phyloP scores from a whole-genome alignment of 768 basidiomycete species.

The Auricularia cornea region DNA sequence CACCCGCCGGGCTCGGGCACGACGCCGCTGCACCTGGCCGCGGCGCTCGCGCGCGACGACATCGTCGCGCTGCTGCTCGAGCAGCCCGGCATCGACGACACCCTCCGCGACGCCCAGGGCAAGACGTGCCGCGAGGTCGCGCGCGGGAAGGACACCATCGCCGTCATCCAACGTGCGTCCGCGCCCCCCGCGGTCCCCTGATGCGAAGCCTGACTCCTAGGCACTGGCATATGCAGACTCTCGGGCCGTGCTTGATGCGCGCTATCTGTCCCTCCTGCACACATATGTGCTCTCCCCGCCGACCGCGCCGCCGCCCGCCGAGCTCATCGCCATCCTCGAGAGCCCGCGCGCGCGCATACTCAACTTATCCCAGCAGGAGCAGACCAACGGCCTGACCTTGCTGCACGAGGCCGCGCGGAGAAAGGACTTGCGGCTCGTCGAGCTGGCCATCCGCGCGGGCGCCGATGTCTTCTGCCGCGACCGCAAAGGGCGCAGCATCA shows the following conservation, averaged over 20 bases:
- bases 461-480: constrained; percentile 87
- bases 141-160: constrained; percentile 52
- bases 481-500: constrained; percentile 55
- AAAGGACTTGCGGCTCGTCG: constrained; percentile 71
- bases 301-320: constrained; percentile 21
- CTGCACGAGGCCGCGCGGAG: constrained; percentile 82
- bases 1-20: constrained; percentile 65
- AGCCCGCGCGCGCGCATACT: constrained; percentile 62
- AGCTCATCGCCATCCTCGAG: constrained; percentile 50
- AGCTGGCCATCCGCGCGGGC: constrained; percentile 76
- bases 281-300: constrained; percentile 60
- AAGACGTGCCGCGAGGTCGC: constrained; percentile 67
- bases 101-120: constrained; percentile 56
- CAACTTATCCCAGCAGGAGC: constrained; percentile 75
- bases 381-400: constrained; percentile 64
- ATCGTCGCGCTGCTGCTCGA: constrained; percentile 69
- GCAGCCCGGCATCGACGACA: constrained; percentile 76
- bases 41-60: constrained; percentile 62
- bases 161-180: constrained; percentile 53
- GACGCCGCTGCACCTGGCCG: constrained; percentile 68
- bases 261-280: constrained; percentile 63
- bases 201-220: not conserved
- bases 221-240: constrained; percentile 45
- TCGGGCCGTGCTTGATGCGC: constrained; percentile 62
- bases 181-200: constrained; percentile 11